These are phyloP conservation scores for Colletotrichum trifolii DNA, from an alignment of 2,329 filamentous ascomycete species.

Conservation along the genomic window DNA sequence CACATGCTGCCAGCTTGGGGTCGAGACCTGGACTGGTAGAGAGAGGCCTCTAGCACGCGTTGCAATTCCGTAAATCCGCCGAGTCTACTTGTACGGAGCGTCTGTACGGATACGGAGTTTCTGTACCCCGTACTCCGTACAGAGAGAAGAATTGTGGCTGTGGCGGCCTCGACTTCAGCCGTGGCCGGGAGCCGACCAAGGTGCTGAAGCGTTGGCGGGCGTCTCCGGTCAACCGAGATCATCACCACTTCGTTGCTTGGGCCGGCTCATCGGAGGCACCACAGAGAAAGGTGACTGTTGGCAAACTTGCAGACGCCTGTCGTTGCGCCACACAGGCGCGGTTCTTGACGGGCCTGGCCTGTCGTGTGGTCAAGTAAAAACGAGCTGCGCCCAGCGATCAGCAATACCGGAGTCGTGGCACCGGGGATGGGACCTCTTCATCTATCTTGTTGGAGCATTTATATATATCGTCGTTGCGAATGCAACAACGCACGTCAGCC, in stretches of 20 bases:
- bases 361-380: constrained; percentile 11
- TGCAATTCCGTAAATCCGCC: constrained; percentile 27
- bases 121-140: too few species aligned
- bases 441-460: too few species aligned
- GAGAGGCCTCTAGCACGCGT: not conserved
- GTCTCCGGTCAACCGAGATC: constrained; percentile 32
- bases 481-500: constrained; percentile 18
- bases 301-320: not conserved
- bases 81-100: not conserved
- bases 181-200: not conserved
- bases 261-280: not conserved
- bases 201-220: not conserved
- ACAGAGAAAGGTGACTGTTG: not conserved
- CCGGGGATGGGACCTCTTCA: constrained; percentile 12
- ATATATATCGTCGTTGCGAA: constrained; percentile 1
- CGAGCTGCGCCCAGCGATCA: constrained; percentile 31
- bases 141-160: constrained; percentile 9
- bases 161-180: constrained; percentile 5
- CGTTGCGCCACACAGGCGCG: not conserved
- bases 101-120: too few species aligned
- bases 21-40: too few species aligned
- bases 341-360: not conserved
- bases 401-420: constrained; percentile 27
- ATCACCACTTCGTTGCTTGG: not conserved
- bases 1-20: too few species aligned